Evolutionary conservation across 306 rosid genomes (phyloP).

Genomic region (Clitoria ternatea): DNA sequence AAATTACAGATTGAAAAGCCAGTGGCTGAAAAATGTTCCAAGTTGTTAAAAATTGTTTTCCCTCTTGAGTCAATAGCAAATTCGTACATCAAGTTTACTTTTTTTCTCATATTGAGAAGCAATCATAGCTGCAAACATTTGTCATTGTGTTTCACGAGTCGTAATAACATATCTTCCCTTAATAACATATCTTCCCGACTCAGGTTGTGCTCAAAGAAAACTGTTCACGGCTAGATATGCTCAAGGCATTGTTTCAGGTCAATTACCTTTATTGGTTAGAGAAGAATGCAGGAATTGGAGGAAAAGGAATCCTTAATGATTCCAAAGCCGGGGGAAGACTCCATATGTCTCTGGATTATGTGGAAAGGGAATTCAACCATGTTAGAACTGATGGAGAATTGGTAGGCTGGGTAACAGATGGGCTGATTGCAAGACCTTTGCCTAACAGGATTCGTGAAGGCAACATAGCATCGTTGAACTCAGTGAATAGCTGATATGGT

Average conservation of each 20-base stretch:
- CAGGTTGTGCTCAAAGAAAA: conserved; percentile 89
- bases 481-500: conserved; percentile 26
- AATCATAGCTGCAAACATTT: not conserved
- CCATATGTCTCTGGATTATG: conserved; percentile 72
- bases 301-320: conserved; percentile 50
- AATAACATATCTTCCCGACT: conserved; percentile 22
- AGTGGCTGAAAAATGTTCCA: not conserved
- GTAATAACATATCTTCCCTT: no score
- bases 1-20: not conserved
- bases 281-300: conserved; percentile 73
- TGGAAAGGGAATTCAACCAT: conserved; percentile 67
- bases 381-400: conserved; percentile 65
- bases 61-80: not conserved
- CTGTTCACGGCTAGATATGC: conserved; percentile 75
- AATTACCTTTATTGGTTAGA: conserved; percentile 85
- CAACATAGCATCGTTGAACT: conserved; percentile 3
- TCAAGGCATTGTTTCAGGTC: conserved; percentile 83
- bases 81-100: not conserved
- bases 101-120: not conserved
- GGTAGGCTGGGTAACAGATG: conserved; percentile 72
- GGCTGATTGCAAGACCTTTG: conserved; percentile 86
- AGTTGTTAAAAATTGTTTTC: not conserved
- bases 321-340: conserved; percentile 78
- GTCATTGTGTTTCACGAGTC: not conserved
- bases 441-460: conserved; percentile 54